These are phyloP conservation scores for Termitomyces sp. DNA, from an alignment of 768 basidiomycete genomes.

Conservation along the genomic window DNA sequence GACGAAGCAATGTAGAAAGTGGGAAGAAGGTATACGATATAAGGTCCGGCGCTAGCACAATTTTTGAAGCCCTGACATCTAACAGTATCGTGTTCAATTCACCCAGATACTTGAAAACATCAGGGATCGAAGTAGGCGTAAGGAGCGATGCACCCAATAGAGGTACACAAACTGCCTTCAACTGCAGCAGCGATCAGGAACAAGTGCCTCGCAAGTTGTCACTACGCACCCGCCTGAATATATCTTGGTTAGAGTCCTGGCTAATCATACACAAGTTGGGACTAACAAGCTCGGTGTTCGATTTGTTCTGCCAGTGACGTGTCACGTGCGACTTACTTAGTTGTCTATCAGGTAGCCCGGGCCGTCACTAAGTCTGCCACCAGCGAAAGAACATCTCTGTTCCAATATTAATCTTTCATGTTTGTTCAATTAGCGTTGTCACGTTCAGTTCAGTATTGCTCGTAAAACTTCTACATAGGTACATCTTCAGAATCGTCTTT, in stretches of 20 bases:
- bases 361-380: too few relatives aligned
- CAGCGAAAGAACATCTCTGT: too few relatives aligned
- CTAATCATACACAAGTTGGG: constrained; percentile 14
- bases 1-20: constrained; percentile 77
- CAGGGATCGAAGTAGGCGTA: constrained; percentile 49
- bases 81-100: constrained; percentile 49
- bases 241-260: constrained; percentile 23
- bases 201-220: not conserved
- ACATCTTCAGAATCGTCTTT: not conserved
- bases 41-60: constrained; percentile 51
- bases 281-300: too few relatives aligned
- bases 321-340: too few relatives aligned
- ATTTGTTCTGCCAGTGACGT: too few relatives aligned
- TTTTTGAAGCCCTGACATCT: constrained; percentile 36
- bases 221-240: constrained; percentile 39
- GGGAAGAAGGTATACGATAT: constrained; percentile 89
- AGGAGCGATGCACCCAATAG: constrained; percentile 71
- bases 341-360: too few relatives aligned
- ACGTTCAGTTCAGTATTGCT: not conserved
- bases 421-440: not conserved
- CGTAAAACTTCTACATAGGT: not conserved
- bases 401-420: too few relatives aligned
- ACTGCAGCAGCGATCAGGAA: constrained; percentile 28
- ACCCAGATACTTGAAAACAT: constrained; percentile 50
- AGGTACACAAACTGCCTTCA: constrained; percentile 79